Percentiles rank a stretch among this genome's conserved stretches.
Evolutionary conservation across 805 yeast species (phyloP).

Genomic region (Sugiyamaella smithiae): DNA sequence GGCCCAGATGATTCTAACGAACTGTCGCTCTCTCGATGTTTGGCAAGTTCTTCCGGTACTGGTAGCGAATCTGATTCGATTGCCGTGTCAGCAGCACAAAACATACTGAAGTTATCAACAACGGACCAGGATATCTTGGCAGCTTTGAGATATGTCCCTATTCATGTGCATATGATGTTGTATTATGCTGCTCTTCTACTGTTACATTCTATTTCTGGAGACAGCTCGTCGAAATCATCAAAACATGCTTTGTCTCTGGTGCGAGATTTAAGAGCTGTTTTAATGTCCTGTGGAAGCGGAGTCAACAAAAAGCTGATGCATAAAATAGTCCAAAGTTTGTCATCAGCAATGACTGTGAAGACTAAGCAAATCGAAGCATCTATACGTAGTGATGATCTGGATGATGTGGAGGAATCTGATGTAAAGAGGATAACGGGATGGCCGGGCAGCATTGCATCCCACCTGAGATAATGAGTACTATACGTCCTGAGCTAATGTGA

Average conservation of each 20-base stretch:
- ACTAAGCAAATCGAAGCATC: constrained; percentile 6
- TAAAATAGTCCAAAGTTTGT: constrained; percentile 12
- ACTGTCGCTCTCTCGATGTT: neutral
- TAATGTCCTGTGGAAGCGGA: constrained; percentile 8
- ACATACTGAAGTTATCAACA: constrained; percentile 56
- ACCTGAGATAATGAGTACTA: constrained; percentile 4
- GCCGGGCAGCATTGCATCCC: constrained; percentile 23
- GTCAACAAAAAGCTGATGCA: constrained; percentile 8
- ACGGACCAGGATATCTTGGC: constrained; percentile 56
- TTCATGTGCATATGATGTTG: constrained; percentile 70
- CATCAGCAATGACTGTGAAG: constrained; percentile 13
- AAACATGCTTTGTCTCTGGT: constrained; percentile 15
- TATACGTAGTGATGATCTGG: constrained; percentile 6
- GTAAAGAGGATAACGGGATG: constrained; percentile 19
- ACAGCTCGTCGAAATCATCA: constrained; percentile 17
- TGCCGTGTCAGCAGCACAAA: constrained; percentile 61
- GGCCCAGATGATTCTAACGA: neutral
- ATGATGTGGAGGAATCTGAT: neutral
- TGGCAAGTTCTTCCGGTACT: constrained; percentile 7
- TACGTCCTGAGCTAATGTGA: too few relatives aligned
- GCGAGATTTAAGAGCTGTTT: constrained; percentile 13
- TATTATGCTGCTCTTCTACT: constrained; percentile 62
- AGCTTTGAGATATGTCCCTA: constrained; percentile 61
- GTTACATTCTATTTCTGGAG: constrained; percentile 28
- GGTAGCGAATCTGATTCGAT: constrained; percentile 30